Conservation (phyloP, 1,284 basidiomycete species). For the Cutaneotrichosporon cavernicola region DNA sequence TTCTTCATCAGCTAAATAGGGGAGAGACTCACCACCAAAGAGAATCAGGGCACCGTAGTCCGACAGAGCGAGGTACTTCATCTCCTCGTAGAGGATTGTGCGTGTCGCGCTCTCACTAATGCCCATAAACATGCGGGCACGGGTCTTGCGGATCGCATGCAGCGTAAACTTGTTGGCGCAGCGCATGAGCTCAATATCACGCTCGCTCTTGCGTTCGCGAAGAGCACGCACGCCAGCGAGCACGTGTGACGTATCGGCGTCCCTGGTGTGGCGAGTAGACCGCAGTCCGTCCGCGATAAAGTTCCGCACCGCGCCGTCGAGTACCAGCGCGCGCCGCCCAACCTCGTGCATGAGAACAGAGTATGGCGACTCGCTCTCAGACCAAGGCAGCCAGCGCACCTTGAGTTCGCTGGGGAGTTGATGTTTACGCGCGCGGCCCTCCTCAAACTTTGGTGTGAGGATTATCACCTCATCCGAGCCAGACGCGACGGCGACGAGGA, state of each 20-base stretch:
- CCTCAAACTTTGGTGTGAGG: constrained; percentile 75
- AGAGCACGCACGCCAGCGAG: constrained; percentile 59
- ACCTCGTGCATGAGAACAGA: constrained; percentile 57
- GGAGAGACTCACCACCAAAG: constrained; percentile 64
- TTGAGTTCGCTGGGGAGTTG: constrained; percentile 57
- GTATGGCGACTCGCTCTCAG: constrained; percentile 71
- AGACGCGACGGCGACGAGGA: constrained; percentile 64
- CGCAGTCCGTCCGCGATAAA: constrained; percentile 58
- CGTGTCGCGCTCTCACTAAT: constrained; percentile 71
- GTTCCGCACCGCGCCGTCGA: constrained; percentile 63
- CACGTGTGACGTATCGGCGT: constrained; percentile 52
- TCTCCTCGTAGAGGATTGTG: constrained; percentile 60
- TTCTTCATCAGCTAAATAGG: constrained; percentile 54
- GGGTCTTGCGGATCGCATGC: constrained; percentile 67
- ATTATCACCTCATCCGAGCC: constrained; percentile 56
- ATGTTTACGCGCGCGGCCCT: constrained; percentile 61
- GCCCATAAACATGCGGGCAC: constrained; percentile 64
- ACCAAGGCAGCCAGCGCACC: constrained; percentile 64
- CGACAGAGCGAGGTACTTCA: constrained; percentile 62
- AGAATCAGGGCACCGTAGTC: constrained; percentile 65
- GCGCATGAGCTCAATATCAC: constrained; percentile 69
- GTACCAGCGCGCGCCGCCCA: constrained; percentile 53
- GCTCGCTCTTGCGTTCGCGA: constrained; percentile 69
- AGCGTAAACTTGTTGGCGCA: constrained; percentile 81
- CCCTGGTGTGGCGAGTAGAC: constrained; percentile 48